Evolutionary conservation across 495 filamentous ascomycete genomes (phyloP).

Genomic region (Penicillium simplicissimum): DNA sequence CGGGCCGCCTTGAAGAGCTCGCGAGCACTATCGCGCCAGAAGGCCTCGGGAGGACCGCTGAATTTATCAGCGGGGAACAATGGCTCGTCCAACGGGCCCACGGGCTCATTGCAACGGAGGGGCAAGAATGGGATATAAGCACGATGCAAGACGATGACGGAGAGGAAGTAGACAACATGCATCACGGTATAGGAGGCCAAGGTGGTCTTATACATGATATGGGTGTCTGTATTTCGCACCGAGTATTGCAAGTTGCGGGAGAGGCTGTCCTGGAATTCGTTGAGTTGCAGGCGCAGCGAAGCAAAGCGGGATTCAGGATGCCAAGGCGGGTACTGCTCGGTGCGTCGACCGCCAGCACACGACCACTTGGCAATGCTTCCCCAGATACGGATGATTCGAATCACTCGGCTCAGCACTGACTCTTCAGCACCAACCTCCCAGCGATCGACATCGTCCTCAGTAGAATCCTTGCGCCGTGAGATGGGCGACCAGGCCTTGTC

Average conservation of each 20-base stretch:
- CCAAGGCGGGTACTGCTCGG: constrained; percentile 63
- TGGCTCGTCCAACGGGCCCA: constrained; percentile 73
- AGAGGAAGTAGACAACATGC: constrained; percentile 76
- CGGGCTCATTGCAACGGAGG: constrained; percentile 63
- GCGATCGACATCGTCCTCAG: constrained; percentile 63
- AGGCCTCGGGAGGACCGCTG: constrained; percentile 51
- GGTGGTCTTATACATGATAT: constrained; percentile 70
- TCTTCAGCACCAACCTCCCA: constrained; percentile 63
- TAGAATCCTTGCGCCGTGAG: constrained; percentile 63
- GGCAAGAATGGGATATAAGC: constrained; percentile 84
- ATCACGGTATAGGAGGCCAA: constrained; percentile 74
- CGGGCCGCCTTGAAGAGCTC: constrained; percentile 72
- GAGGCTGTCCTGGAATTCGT: constrained; percentile 64
- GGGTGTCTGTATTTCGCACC: constrained; percentile 72
- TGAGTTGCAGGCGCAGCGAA: constrained; percentile 59
- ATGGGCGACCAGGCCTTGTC: constrained; percentile 46
- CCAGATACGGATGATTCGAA: constrained; percentile 78
- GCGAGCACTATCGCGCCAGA: constrained; percentile 75
- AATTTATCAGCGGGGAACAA: constrained; percentile 57
- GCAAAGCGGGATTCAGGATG: constrained; percentile 61
- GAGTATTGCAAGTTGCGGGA: constrained; percentile 72
- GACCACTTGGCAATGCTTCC: constrained; percentile 76
- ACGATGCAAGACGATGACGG: constrained; percentile 75
- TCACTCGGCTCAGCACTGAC: constrained; percentile 71
- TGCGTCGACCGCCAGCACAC: constrained; percentile 68